Percentiles rank a stretch among this genome's conserved stretches.
Evolutionary conservation across 1,284 basidiomycete species (phyloP).

Genomic region (Mycena sp.): DNA sequence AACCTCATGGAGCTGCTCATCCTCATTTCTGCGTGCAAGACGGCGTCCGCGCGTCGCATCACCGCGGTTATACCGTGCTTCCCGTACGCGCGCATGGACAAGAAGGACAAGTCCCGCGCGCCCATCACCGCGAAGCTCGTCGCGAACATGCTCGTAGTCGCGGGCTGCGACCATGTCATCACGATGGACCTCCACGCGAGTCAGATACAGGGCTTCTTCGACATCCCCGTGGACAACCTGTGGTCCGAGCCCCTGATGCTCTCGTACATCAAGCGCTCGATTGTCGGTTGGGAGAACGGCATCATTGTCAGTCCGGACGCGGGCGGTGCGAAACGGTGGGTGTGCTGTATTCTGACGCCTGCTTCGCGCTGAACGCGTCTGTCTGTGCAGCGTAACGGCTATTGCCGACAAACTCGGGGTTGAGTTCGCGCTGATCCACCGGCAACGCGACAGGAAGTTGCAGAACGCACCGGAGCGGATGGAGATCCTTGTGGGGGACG

Average conservation of each 20-base stretch:
- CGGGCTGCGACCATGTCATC: conserved; percentile 98
- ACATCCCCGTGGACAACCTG: conserved; percentile 98
- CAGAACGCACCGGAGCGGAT: conserved; percentile 76
- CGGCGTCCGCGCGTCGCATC: conserved; percentile 94
- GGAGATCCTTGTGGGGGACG: conserved; percentile 98
- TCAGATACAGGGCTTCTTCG: conserved; percentile 99
- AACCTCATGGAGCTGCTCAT: conserved; percentile 93
- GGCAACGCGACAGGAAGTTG: conserved; percentile 77
- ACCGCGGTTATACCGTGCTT: conserved; percentile 99
- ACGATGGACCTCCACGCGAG: conserved; percentile 99
- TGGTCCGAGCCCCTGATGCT: conserved; percentile 92
- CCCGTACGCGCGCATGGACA: conserved; percentile 97
- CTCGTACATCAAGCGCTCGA: conserved; percentile 88
- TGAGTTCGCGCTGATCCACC: conserved; percentile 97
- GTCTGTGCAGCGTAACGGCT: conserved; percentile 78
- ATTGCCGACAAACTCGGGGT: conserved; percentile 96
- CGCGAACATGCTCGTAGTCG: conserved; percentile 96
- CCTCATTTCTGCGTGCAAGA: conserved; percentile 95
- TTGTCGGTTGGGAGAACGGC: conserved; percentile 87
- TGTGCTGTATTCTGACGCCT: conserved; percentile 27
- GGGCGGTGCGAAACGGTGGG: conserved; percentile 95
- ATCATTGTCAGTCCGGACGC: conserved; percentile 98
- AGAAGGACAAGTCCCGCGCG: conserved; percentile 96
- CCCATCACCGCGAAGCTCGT: conserved; percentile 99
- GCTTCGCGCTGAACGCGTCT: conserved; percentile 27